These are phyloP conservation scores for Diaporthe citriasiana DNA, from an alignment of 2,329 filamentous ascomycete species.

Conservation along the genomic window DNA sequence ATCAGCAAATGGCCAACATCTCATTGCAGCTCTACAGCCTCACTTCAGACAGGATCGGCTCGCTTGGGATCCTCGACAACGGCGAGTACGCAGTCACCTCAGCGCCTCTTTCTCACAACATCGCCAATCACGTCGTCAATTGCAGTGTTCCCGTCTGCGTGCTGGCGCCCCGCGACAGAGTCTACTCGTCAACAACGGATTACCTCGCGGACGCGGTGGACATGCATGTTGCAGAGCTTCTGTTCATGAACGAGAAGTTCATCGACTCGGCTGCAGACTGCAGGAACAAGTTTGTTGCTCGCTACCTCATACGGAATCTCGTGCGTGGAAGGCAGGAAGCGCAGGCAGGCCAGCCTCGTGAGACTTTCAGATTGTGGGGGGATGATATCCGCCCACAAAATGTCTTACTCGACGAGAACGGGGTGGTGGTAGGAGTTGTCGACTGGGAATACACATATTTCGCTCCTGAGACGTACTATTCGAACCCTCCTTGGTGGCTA, in stretches of 20 bases:
- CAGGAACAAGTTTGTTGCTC: slow-evolving; percentile 52
- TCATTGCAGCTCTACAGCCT: slow-evolving; percentile 22
- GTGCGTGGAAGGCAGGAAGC: background rate
- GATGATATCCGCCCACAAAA: slow-evolving; percentile 15
- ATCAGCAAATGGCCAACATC: slow-evolving; percentile 27
- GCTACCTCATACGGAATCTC: slow-evolving; percentile 49
- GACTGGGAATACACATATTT: slow-evolving; percentile 31
- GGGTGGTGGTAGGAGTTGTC: slow-evolving; percentile 22
- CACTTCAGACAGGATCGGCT: slow-evolving; percentile 13
- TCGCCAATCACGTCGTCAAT: slow-evolving; percentile 4
- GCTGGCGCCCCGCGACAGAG: background rate
- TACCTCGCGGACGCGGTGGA: slow-evolving; percentile 45
- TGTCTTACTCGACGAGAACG: slow-evolving; percentile 26
- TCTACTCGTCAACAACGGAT: background rate
- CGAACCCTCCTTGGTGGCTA: slow-evolving; percentile 26
- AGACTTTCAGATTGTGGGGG: slow-evolving; percentile 27
- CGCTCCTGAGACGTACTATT: slow-evolving; percentile 5
- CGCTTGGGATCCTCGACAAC: background rate
- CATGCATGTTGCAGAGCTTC: slow-evolving; percentile 54
- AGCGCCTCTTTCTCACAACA: slow-evolving; percentile 44
- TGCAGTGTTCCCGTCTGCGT: background rate
- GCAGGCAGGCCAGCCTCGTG: background rate
- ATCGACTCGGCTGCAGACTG: slow-evolving; percentile 50
- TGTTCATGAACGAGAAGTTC: slow-evolving; percentile 55
- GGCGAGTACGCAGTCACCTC: slow-evolving; percentile 48